Evolutionary conservation across 306 rosid species (phyloP), one percentile per base, ranked within the genome.

Genomic region (Cucurbita argyrosperma): DNA sequence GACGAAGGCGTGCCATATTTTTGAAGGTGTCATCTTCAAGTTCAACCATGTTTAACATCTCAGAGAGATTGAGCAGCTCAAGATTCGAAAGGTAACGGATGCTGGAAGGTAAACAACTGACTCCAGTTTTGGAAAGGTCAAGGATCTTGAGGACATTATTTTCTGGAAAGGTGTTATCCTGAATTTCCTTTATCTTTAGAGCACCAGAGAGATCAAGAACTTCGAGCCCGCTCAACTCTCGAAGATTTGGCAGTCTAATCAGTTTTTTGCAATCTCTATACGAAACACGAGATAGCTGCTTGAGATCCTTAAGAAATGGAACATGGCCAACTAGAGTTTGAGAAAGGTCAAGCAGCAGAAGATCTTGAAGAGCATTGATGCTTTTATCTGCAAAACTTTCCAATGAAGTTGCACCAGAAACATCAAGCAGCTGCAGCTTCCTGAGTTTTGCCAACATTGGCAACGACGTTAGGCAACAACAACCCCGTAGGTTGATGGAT

Each of bases 361-460:
- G 80, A 4, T 71, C 61, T 53, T 42, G 0, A 35, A 80, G 75
- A 0, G 30, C 2, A 11, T 54, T 4, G 11, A 80, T 47, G 47
- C 18, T 26, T 35, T 77, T 71, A 64, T 71, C 78, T 37, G 5
- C 23, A 21, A 83, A 14, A 19, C 2, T 71, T 30, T 1, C 55
- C 51, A 83, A 72, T 18, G 74, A 71, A 19, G 56, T 42, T 49
- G 84, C 78, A 62, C 86, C 82, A 49, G 78, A 75, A 56, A 83
- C 80, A 83, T 83, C 84, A 77, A 83, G 69, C 60, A 80, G 57
- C 79, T 62, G 16, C 26, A 83, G 84, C 5, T 77, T 64, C 43
- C 1, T 4, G 1, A 74, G 35, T 3, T 18, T 13, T 50, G 38
- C 51, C 7, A 83, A 46, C 61, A 50, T 74, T 16, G 79, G 82